Percentiles rank a stretch among this genome's conserved stretches.
phyloP scores from a whole-genome alignment of 2,329 filamentous ascomycete species.

The Aspergillus melleus region DNA sequence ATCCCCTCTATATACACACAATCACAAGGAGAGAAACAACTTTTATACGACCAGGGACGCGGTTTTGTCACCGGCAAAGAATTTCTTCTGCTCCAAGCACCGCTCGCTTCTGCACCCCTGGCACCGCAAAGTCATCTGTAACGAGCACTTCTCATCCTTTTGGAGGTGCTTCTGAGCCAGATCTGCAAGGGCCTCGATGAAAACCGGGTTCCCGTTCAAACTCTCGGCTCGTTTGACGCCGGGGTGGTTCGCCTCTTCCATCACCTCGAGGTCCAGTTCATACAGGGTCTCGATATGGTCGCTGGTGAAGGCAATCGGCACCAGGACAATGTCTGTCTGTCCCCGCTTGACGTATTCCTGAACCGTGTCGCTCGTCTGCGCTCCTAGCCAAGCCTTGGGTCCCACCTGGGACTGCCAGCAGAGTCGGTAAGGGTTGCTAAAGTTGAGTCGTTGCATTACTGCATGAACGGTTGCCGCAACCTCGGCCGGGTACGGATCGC shows the following conservation, averaged over 20 bases:
- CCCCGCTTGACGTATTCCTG: conserved; percentile 87
- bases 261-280: conserved; percentile 92
- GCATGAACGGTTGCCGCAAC: conserved; percentile 94
- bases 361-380: conserved; percentile 87
- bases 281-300: conserved; percentile 98
- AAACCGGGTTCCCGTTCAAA: conserved; percentile 84
- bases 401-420: conserved; percentile 99
- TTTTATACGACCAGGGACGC: conserved; percentile 34
- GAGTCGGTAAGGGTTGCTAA: conserved; percentile 86
- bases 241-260: conserved; percentile 72
- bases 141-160: conserved; percentile 69
- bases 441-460: conserved; percentile 88
- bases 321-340: conserved; percentile 84
- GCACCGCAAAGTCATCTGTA: conserved; percentile 87
- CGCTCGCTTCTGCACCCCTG: conserved; percentile 89
- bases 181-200: conserved; percentile 86
- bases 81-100: conserved; percentile 72
- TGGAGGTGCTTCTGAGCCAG: conserved; percentile 79
- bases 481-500: conserved; percentile 92
- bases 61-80: conserved; percentile 54
- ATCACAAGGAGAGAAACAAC: neutral
- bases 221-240: conserved; percentile 91
- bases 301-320: conserved; percentile 97
- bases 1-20: neutral
- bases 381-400: conserved; percentile 90